A percentile compares a stretch with the other conserved stretches of the same genome.
phyloP scores from a whole-genome alignment of 192 early-diverging fungal genomes.

The Paraglomus occultum region DNA sequence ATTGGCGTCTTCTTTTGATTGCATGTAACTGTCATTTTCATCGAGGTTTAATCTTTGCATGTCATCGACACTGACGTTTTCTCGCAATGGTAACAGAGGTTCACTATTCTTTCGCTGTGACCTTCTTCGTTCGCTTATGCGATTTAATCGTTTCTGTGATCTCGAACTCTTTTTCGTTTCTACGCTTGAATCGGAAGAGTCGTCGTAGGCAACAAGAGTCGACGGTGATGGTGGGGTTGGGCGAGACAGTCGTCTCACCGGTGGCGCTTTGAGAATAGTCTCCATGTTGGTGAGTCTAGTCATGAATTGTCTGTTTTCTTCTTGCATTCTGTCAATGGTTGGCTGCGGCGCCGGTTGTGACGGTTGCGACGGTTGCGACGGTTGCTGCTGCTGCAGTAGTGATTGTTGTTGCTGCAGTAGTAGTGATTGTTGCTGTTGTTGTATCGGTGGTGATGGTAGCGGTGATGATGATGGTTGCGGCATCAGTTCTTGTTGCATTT shows the following conservation, averaged over 20 bases:
- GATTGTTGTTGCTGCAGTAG: neutral
- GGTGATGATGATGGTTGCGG: neutral
- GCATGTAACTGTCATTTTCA: too few species aligned
- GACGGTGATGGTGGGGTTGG: neutral
- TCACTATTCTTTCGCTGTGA: too few species aligned
- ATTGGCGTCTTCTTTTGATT: too few species aligned
- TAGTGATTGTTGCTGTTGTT: neutral
- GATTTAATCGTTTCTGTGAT: too few species aligned
- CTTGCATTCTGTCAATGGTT: slow-evolving; percentile 23
- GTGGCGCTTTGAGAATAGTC: slow-evolving; percentile 7
- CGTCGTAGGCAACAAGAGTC: neutral
- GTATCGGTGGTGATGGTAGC: neutral
- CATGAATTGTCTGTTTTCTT: slow-evolving; percentile 29
- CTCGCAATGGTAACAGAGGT: too few species aligned
- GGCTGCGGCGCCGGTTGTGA: neutral
- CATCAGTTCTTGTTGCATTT: neutral
- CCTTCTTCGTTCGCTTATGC: too few species aligned
- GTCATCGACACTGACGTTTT: too few species aligned
- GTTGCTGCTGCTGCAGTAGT: neutral
- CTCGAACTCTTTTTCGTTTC: too few species aligned
- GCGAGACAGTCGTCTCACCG: neutral
- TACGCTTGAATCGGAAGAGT: neutral
- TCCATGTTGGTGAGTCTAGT: slow-evolving; percentile 2
- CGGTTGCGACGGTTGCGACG: neutral
- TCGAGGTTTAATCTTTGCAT: too few species aligned